A percentile compares a stretch with the other conserved stretches of the same genome.
Conservation (phyloP, 2,329 filamentous ascomycete species). For the Sporothrix inflata region DNA sequence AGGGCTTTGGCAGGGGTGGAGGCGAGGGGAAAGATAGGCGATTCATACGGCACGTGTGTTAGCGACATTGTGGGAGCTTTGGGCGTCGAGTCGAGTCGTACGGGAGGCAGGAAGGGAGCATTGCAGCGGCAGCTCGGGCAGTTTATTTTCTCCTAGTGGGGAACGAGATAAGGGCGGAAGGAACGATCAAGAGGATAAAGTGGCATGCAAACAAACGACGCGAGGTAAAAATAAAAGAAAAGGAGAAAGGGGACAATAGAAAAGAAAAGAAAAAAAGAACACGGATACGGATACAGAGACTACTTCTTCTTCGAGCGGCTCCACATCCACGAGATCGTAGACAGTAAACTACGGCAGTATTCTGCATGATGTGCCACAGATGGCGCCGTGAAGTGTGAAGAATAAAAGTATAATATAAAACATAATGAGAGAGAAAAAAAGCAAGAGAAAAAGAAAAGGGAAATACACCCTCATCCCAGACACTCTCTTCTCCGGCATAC, state of each 20-base stretch:
- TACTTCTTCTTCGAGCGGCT: neutral
- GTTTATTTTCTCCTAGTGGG: neutral
- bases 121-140: neutral
- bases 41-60: neutral
- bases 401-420: neutral
- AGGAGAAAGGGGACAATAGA: neutral
- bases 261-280: neutral
- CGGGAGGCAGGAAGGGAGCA: neutral
- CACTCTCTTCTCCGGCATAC: neutral
- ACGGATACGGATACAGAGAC: neutral
- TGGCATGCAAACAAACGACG: neutral
- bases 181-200: conserved; percentile 2
- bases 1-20: neutral
- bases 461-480: neutral
- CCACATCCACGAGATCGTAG: neutral
- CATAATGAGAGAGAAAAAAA: neutral
- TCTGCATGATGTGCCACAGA: neutral
- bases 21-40: neutral
- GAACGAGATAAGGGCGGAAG: neutral
- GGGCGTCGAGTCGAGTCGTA: neutral
- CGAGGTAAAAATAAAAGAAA: neutral
- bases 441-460: too few relatives aligned
- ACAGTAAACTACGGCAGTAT: neutral
- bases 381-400: neutral
- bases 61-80: neutral